Base-by-base conservation (phyloP, 768 basidiomycete genomes). In the Pholiota conissans region DNA sequence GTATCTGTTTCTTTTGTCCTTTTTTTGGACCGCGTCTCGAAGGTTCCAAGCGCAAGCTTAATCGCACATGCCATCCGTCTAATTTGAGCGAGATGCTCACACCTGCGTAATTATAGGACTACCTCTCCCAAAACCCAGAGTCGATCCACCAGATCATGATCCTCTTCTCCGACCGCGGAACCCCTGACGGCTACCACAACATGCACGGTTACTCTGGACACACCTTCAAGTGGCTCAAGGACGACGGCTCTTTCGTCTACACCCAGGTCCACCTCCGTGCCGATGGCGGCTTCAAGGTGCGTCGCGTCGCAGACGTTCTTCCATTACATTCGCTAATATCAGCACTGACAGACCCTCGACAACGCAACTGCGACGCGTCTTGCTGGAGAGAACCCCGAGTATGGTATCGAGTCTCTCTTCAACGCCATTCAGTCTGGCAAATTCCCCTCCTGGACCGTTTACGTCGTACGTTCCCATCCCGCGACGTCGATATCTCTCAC, bases 191-290 rank as follows among this genome's bases (percentile, higher is more conserved):
- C n/a, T 95, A 77, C 76, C 86, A 91, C 74, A 78, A 87, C 60
- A 79, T 86, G 85, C 92, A 98, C 74, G 95, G 94, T 2, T 97
- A 95, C 79, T 91, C 91, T 49, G 92, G 95, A 14, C 93, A 97
- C 81, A 89, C 95, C 29, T 92, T 81, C 81, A 91, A 95, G 72
- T 85, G 94, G 73, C 79, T 90, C 73, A 93, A 94, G 75, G 84
- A 78, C 1, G 86, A 95, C 51, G 93, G 93, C 46, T 83, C 87
- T 45, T 91, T 88, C 69, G 84, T 87, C 32, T 98, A 97, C 71
- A 84, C 87, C 57, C 93, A 97, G 73, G 82, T 95, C 65, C 95
- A 97, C 73, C 65, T 91, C 70, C 85, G 81, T 26, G 81, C 83
- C 55, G 87, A 93, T 58, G 81, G 85, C 34, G 95, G 95, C 34